phyloP scores from a whole-genome alignment of 106 monocot species.

The Vanilla planifolia region DNA sequence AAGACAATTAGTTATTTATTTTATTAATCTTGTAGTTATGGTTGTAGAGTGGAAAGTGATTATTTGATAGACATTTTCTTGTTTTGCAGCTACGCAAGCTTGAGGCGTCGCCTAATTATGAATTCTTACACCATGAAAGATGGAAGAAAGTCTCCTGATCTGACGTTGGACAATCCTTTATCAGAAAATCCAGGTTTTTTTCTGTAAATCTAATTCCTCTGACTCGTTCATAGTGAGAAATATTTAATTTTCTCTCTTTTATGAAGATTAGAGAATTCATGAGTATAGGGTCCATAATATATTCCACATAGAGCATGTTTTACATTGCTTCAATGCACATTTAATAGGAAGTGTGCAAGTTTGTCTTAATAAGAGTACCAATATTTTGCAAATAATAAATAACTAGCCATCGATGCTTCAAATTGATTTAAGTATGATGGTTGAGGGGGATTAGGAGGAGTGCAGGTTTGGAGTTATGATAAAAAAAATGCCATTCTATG shows the following conservation, averaged over 20 bases:
- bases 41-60: background rate
- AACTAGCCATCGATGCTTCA: too few relatives aligned
- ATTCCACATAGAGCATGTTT: too few relatives aligned
- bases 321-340: too few relatives aligned
- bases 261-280: background rate
- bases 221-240: background rate
- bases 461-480: too few relatives aligned
- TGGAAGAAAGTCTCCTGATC: slow-evolving; percentile 29
- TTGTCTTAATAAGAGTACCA: too few relatives aligned
- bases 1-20: too few relatives aligned
- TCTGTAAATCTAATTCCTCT: background rate
- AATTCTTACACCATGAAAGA: slow-evolving; percentile 45
- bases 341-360: too few relatives aligned
- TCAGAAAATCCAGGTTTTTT: slow-evolving; percentile 50
- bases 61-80: background rate
- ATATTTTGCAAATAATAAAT: too few relatives aligned
- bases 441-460: too few relatives aligned
- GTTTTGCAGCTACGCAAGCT: slow-evolving; percentile 45
- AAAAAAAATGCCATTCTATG: too few relatives aligned
- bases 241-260: background rate
- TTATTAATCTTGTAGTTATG: background rate
- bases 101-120: slow-evolving; percentile 43
- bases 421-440: too few relatives aligned
- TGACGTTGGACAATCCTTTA: slow-evolving; percentile 43
- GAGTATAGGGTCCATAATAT: too few relatives aligned